These are phyloP conservation scores for Blastobotrys elegans DNA, from an alignment of 1,139 yeast genomes.

Conservation along the genomic window DNA sequence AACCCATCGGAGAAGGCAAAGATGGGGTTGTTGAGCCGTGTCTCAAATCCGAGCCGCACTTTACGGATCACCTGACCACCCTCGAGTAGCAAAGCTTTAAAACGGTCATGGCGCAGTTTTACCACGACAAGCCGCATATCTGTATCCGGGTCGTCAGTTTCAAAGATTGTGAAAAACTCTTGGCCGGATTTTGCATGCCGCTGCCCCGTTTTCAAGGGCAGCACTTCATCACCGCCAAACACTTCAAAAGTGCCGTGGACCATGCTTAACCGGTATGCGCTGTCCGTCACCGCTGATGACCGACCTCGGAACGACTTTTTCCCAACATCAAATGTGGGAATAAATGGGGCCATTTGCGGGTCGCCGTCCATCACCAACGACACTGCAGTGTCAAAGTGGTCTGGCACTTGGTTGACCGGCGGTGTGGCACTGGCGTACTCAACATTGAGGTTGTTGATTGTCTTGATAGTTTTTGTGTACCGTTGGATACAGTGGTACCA, in stretches of 20 bases:
- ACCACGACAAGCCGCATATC: background rate
- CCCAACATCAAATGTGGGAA: conserved; percentile 1
- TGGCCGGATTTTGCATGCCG: background rate
- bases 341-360: background rate
- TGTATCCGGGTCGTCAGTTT: background rate
- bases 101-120: background rate
- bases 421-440: background rate
- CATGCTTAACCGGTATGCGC: conserved; percentile 3
- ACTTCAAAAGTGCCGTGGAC: background rate
- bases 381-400: conserved; percentile 1
- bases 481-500: background rate
- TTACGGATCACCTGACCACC: background rate
- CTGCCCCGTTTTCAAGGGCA: background rate
- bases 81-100: background rate
- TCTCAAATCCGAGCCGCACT: background rate
- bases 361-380: conserved; percentile 2
- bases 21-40: background rate
- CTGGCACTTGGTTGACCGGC: background rate
- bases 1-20: conserved; percentile 1
- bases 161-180: background rate
- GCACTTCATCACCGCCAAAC: background rate
- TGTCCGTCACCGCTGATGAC: background rate
- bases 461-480: background rate
- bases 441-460: background rate
- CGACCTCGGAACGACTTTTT: conserved; percentile 1